Evolutionary conservation across 352 stramenopile genomes (phyloP), one percentile per base, ranked within the genome.

Genomic region (Globisporangium lucens): DNA sequence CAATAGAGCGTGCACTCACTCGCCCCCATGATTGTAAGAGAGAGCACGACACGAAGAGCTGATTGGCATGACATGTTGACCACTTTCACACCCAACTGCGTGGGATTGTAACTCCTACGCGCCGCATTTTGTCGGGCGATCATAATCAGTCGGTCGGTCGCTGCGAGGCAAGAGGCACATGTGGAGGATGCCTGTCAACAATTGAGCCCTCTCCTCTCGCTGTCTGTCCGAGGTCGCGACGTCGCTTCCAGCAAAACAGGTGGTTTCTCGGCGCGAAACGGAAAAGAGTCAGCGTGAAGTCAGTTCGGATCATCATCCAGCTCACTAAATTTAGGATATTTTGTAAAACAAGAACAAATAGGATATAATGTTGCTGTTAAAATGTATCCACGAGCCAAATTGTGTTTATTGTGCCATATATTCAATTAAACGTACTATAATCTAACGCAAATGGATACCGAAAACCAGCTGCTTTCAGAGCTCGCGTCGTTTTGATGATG

Each of bases 101-200:
- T 49, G 13, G 7, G 15, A 20, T 49, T 22, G 17, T 51, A 51
- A 24, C 43, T 43, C 13, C n/a, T 61, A 61, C 55, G 53, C 41
- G 13, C 20, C 3, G 20, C 55, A 29, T 29, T 43, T 29, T 27
- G 30, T 20, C 17, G 20, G 55, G 55, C 20, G 22, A 46, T 61
- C 55, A 61, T 61, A 61, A 61, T 61, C 55, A 59, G 43, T 22
- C 17, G 8, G 15, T n/a, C 35, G 15, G 36, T 43, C 12, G 12
- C 36, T 46, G 38, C 4, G 29, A 36, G 15, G 13, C 29, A 61
- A 61, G 55, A 61, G 55, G 17, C 30, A 41, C 55, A 20, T 2
- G 6, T 57, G 51, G 7, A 3, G 52, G 52, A 1, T 38, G 52
- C 5, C 12, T 22, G 55, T 46, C 30, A 61, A n/a, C 29, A 61